A percentile compares a stretch with the other conserved stretches of the same genome.
Evolutionary conservation across 345 rosid genomes (phyloP).

Genomic region (Erysimum cheiranthoides): DNA sequence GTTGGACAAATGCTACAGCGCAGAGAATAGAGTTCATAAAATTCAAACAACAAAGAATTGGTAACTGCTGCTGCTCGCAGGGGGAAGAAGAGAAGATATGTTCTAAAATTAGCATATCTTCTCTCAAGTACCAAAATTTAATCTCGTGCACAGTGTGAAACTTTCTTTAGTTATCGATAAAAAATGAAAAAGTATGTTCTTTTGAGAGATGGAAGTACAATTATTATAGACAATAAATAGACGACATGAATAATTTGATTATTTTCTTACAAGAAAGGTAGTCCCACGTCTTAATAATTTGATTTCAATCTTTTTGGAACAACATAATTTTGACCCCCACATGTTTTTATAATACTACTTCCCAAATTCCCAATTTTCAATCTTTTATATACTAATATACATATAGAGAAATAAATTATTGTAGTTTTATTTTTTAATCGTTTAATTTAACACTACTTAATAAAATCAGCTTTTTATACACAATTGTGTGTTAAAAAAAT

Average conservation of each 20-base stretch:
- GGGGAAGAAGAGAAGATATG: slow-evolving; percentile 5
- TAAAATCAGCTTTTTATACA: not conserved
- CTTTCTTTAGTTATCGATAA: not conserved
- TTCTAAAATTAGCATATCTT: not conserved
- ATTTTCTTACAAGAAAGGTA: slow-evolving; percentile 29
- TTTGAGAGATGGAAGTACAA: slow-evolving; percentile 44
- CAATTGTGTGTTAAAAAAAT: too few species aligned
- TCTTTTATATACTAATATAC: not conserved
- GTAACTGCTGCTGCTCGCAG: slow-evolving; percentile 8
- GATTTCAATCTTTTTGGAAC: slow-evolving; percentile 35
- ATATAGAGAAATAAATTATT: not conserved
- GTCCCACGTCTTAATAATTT: slow-evolving; percentile 43
- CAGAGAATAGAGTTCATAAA: slow-evolving; percentile 1
- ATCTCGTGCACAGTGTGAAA: not conserved
- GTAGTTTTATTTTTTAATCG: not conserved
- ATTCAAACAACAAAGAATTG: not conserved
- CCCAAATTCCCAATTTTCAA: not conserved
- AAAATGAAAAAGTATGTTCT: slow-evolving; percentile 27
- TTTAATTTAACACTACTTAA: not conserved
- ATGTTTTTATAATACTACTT: slow-evolving; percentile 15
- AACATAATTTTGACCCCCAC: slow-evolving; percentile 40
- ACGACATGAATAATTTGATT: slow-evolving; percentile 31
- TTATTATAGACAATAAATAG: too few species aligned
- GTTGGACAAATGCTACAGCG: not conserved
- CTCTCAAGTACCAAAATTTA: not conserved